Evolutionary conservation across 352 stramenopile genomes (phyloP).

Genomic region (Pythium volutum): DNA sequence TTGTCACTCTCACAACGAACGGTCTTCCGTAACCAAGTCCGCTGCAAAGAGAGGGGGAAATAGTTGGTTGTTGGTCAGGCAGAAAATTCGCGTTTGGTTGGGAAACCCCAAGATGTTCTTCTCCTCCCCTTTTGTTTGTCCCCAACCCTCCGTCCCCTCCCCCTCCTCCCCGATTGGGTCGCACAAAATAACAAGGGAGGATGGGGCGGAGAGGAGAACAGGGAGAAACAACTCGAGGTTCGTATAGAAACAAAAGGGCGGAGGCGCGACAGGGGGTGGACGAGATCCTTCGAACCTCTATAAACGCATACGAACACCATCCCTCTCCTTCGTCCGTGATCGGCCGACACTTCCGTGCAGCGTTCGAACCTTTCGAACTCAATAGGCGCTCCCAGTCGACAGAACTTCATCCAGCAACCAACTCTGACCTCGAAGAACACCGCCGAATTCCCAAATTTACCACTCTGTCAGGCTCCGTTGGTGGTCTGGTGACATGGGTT

Average conservation of each 20-base stretch:
- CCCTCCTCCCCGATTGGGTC: constrained; percentile 4
- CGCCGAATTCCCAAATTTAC: constrained; percentile 15
- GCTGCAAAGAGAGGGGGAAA: constrained; percentile 4
- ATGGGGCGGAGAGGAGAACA: constrained; percentile 10
- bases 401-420: constrained; percentile 12
- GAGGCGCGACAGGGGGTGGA: constrained; percentile 24
- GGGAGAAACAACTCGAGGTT: constrained; percentile 12
- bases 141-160: constrained; percentile 7
- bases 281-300: constrained; percentile 11
- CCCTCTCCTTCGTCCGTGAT: constrained; percentile 1
- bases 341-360: background rate
- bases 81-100: constrained; percentile 25
- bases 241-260: constrained; percentile 10
- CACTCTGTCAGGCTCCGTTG: no score
- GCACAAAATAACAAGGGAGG: constrained; percentile 10
- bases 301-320: background rate
- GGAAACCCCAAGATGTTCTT: no score
- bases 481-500: no score
- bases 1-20: constrained; percentile 29
- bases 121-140: no score
- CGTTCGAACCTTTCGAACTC: background rate
- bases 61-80: constrained; percentile 30
- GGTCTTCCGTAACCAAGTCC: background rate
- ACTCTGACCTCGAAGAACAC: constrained; percentile 11
- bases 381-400: background rate